Base-by-base conservation (phyloP, 2,329 filamentous ascomycete genomes). In the Graphium sp. region DNA sequence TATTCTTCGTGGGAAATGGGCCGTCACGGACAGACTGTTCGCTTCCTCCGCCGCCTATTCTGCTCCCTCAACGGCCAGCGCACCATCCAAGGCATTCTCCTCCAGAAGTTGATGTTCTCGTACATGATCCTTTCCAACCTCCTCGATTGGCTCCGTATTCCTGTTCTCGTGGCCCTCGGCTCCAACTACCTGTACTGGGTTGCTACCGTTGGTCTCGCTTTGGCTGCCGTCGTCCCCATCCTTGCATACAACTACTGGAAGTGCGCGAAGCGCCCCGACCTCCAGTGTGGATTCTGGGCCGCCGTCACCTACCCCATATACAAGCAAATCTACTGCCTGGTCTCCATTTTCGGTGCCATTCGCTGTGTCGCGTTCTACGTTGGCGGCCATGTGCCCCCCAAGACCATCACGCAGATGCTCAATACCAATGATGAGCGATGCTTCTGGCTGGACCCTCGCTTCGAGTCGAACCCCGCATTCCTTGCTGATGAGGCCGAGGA, bases 341-440 rank as follows among this genome's bases (percentile, higher is more conserved):
- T 30, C 9, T 23, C 18, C n/a, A 24, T 30, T 6, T 23, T 23
- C 17, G 28, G 28, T 21, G 28, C 18, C 4, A 18, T 30, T 4
- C 19, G 28, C 10, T 30, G 28, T 20, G 28, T 30, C 13, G 12
- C 24, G 19, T 30, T n/a, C 19, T 30, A 23, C 20, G 19, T 30
- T 13, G 28, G 28, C 9, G 28, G 28, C 5, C 28, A 30, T 16
- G 15, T 13, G 19, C n/a, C 15, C 7, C 28, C 28, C 9, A 13
- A 13, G n/a, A 30, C 28, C 2, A 24, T 30, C 16, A 12, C 15
- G 28, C n/a, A 30, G 19, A 30, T 30, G 28, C n/a, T 30, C n/a
- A 30, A 24, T 18, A n/a, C 15, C 14, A 23, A 17, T 13, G 28
- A 24, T 7, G 14, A 22, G 10, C 19, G 28, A 15, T 22, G 18